Evolutionary conservation across 257 asterid genomes (phyloP), one percentile per base, ranked within the genome.

Genomic region (Solanum arcanum): DNA sequence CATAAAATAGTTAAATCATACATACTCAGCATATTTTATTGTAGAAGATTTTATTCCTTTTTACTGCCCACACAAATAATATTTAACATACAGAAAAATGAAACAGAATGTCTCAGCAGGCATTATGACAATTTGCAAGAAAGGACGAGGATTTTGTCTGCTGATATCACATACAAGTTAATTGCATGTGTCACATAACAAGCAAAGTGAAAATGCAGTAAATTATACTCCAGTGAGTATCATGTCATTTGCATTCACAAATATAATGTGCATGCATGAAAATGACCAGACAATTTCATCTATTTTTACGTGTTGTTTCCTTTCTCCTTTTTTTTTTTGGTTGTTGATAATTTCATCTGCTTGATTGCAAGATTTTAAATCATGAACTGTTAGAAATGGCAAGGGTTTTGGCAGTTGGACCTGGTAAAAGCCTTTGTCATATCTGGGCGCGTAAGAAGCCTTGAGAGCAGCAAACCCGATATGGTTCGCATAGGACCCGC

Each of bases 401-500:
- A 47, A 47, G 64, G 11, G n/a, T 46, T 37, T 80, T 29, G 27
- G 85, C 85, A 47, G 84, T 47, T 15, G 3, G 59, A 95, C 99
- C 99, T 93, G 90, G 89, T 87, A 88, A 95, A 97, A 84, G 98
- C 99, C 89, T 89, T 93, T 37, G 91, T 87, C 99, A 95, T 95
- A 92, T 97, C 99, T 6, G 97, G 98, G 83, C 99, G 98, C 83
- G 98, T 94, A 87, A 97, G 92, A 89, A 97, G 98, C 93, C 86
- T 95, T 74, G 99, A 94, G 88, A 97, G 96, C 89, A 97, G 92
- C 91, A 97, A 87, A 69, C 98, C 99, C 86, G 98, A 91, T 75
- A 95, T 94, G 83, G 94, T 91, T 60, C 99, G 96, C 99, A 94
- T 97, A 60, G 99, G 99, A 86, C 99, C 99, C 41, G 99, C 93